These are phyloP conservation scores for Ustilago crameri DNA, from an alignment of 1,284 basidiomycete species.

Conservation along the genomic window DNA sequence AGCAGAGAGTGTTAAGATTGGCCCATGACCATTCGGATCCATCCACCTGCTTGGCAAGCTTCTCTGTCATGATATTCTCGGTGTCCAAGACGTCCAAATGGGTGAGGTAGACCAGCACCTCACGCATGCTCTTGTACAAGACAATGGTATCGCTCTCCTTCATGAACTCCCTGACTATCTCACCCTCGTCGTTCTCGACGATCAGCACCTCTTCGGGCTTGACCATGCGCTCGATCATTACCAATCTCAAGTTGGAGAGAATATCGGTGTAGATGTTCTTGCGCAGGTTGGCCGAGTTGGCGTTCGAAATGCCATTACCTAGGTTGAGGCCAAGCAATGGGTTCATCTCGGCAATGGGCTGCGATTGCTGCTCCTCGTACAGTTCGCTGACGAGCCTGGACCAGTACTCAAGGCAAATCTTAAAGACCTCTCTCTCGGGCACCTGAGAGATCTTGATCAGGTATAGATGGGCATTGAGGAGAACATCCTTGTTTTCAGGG, in stretches of 20 bases:
- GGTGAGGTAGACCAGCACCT: constrained; percentile 90
- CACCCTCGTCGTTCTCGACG: constrained; percentile 99
- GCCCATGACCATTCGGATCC: constrained; percentile 99
- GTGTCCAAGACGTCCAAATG: constrained; percentile 96
- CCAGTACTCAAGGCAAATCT: constrained; percentile 99
- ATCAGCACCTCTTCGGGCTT: constrained; percentile 96
- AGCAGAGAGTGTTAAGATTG: constrained; percentile 98
- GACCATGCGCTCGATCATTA: constrained; percentile 99
- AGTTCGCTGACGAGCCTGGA: constrained; percentile 92
- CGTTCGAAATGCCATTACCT: constrained; percentile 38
- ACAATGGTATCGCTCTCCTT: constrained; percentile 99
- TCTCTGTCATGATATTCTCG: constrained; percentile 88
- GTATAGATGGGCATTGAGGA: constrained; percentile 85
- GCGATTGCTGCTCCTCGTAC: constrained; percentile 95
- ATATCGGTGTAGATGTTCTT: constrained; percentile 92
- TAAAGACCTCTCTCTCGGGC: constrained; percentile 98
- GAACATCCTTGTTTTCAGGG: constrained; percentile 87
- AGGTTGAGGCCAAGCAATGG: constrained; percentile 88
- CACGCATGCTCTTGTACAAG: constrained; percentile 98
- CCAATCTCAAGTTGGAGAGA: constrained; percentile 90
- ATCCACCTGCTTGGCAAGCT: constrained; percentile 95
- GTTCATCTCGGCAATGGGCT: constrained; percentile 92
- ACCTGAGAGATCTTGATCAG: constrained; percentile 99
- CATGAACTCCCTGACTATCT: constrained; percentile 99
- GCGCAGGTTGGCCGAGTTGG: constrained; percentile 72